phyloP scores from a whole-genome alignment of 345 rosid genomes.

The Dipteronia dyeriana region DNA sequence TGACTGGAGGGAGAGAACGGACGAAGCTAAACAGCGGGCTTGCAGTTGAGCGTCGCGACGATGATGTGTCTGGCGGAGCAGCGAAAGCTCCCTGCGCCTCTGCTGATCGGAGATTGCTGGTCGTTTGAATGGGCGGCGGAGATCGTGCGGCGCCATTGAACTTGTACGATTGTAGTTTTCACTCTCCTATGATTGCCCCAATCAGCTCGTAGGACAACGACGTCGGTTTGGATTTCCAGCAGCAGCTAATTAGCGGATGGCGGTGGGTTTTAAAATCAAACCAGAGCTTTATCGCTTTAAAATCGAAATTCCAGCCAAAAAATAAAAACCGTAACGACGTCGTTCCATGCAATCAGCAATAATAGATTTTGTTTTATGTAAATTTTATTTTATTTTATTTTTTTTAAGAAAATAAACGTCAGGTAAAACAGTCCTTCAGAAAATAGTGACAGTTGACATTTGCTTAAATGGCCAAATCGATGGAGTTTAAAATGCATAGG shows the following conservation, averaged over 20 bases:
- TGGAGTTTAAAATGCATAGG: too few species aligned
- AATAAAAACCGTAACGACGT: background rate
- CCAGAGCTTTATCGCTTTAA: too few species aligned
- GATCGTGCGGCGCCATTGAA: slow-evolving; percentile 71
- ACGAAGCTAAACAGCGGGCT: slow-evolving; percentile 78
- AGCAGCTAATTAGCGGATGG: background rate
- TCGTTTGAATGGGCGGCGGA: slow-evolving; percentile 87
- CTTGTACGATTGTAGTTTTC: background rate
- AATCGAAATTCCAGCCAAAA: background rate
- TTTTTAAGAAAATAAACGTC: too few species aligned
- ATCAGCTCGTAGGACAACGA: background rate
- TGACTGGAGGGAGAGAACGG: slow-evolving; percentile 61
- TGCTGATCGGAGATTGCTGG: slow-evolving; percentile 88
- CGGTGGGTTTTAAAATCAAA: background rate
- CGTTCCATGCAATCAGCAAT: background rate
- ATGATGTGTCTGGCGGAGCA: slow-evolving; percentile 71
- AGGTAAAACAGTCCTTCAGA: too few species aligned
- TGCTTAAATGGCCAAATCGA: too few species aligned
- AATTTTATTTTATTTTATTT: too few species aligned
- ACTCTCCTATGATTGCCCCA: too few species aligned
- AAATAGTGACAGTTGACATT: too few species aligned
- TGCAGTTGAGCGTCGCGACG: slow-evolving; percentile 87
- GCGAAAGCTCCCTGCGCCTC: slow-evolving; percentile 75
- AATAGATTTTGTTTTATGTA: too few species aligned
- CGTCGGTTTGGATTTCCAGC: background rate